Evolutionary conservation across 2,329 filamentous ascomycete species (phyloP).

Genomic region (Sclerotinia borealis): DNA sequence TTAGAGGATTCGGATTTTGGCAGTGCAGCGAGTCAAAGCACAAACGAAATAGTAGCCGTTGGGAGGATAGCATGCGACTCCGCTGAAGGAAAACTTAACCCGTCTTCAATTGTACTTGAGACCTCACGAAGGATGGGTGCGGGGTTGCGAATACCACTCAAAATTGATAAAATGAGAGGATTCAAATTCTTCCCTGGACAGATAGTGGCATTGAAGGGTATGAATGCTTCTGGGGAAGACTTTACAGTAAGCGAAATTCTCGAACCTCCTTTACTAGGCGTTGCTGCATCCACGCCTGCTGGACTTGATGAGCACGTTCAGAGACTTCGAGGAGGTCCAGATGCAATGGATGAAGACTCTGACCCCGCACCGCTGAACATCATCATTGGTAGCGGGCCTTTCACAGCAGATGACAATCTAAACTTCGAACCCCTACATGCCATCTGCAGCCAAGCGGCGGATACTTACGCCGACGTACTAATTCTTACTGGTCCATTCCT

Average conservation of each 20-base stretch:
- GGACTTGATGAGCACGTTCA: constrained; percentile 64
- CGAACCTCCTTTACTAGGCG: constrained; percentile 65
- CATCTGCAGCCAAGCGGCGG: constrained; percentile 70
- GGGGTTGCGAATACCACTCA: constrained; percentile 74
- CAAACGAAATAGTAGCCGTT: constrained; percentile 80
- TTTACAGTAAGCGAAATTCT: constrained; percentile 77
- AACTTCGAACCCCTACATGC: constrained; percentile 82
- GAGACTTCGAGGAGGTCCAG: constrained; percentile 58
- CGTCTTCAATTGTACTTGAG: constrained; percentile 80
- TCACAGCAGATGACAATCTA: constrained; percentile 86
- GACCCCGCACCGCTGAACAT: constrained; percentile 65
- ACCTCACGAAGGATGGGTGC: constrained; percentile 78
- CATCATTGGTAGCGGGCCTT: constrained; percentile 77
- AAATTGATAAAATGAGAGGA: constrained; percentile 59
- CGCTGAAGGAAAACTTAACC: constrained; percentile 78
- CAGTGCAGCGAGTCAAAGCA: constrained; percentile 78
- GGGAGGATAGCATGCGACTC: constrained; percentile 88
- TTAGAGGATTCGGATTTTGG: constrained; percentile 79
- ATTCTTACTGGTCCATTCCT: constrained; percentile 84
- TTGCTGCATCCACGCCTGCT: constrained; percentile 62
- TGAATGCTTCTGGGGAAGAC: constrained; percentile 77
- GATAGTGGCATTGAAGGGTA: constrained; percentile 80
- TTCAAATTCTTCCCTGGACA: constrained; percentile 93
- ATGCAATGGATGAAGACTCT: constrained; percentile 54
- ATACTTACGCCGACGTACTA: constrained; percentile 69